Evolutionary conservation across 2,329 filamentous ascomycete species (phyloP), one percentile per base, ranked within the genome.

Genomic region (Tolypocladium album): DNA sequence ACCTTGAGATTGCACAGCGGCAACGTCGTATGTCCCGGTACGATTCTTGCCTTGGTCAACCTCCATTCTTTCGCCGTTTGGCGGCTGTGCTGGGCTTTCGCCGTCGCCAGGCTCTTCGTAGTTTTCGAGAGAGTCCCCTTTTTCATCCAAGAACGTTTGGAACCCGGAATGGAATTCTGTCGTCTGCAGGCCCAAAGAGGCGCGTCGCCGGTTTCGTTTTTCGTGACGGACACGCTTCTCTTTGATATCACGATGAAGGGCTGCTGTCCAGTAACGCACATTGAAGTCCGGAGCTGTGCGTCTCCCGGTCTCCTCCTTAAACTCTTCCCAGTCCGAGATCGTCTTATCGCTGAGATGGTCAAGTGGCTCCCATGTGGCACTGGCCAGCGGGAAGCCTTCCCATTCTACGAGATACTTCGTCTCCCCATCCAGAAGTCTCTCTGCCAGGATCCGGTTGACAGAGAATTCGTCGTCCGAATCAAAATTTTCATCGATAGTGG

Each of bases 401-500:
- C 76, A 78, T 59, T 71, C 63, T 13, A 77, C 67, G 4, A 78
- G 68, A 60, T 71, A 78, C 53, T 63, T 64, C 2, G 59, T 59
- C 27, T 62, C 56, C 3, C 68, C 70, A 3, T 67, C 61, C 3
- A 72, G 60, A 4, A 64, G 58, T 9, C 70, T 73, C 62, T 84
- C 77, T 0, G 78, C 77, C 7, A 86, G 71, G 47, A 88, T 78
- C 13, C 71, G 70, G 47, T 82, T 78, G 7, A 86, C 77, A 7
- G 72, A 67, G 68, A 79, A 86, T 61, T 80, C 78, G 6, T 76
- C 70, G 20, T 77, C 72, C 12, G 73, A 69, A 4, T 78, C 75
- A 43, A 64, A 58, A 8, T 67, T 64, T 24, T 71, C 68, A 17
- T 68, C 68, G 13, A 71, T 62, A 3, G 74, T 73, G 12, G 74